These are phyloP conservation scores for Penicillium sp. DNA, from an alignment of 2,329 filamentous ascomycete genomes.

Conservation along the genomic window DNA sequence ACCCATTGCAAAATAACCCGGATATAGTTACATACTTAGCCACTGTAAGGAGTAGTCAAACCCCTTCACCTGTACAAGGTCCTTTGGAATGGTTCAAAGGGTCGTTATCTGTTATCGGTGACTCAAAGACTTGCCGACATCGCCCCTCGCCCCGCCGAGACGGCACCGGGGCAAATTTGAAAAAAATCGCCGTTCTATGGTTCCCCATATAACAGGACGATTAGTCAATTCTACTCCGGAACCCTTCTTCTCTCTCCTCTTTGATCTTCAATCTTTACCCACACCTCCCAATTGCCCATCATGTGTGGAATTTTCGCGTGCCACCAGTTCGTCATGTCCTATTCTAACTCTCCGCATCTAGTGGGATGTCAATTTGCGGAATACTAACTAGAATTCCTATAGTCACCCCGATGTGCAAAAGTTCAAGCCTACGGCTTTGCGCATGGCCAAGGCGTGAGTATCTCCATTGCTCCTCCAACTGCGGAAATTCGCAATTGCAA, in stretches of 20 bases:
- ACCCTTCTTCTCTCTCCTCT: constrained; percentile 9
- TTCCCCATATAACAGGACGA: constrained; percentile 17
- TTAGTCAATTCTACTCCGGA: constrained; percentile 19
- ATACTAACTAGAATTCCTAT: constrained; percentile 17
- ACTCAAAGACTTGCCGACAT: constrained; percentile 26
- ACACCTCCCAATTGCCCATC: constrained; percentile 42
- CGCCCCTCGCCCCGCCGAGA: constrained; percentile 19
- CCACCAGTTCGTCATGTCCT: constrained; percentile 65
- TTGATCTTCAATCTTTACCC: constrained; percentile 8
- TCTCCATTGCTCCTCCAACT: neutral
- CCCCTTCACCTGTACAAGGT: neutral
- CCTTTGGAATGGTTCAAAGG: constrained; percentile 41
- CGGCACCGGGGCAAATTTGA: constrained; percentile 4
- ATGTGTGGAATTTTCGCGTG: constrained; percentile 99
- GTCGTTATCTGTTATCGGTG: constrained; percentile 41
- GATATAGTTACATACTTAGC: neutral
- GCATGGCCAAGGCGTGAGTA: constrained; percentile 88
- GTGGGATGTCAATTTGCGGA: constrained; percentile 5
- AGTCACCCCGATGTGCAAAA: constrained; percentile 89
- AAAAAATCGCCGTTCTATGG: constrained; percentile 17
- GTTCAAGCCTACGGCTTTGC: constrained; percentile 92
- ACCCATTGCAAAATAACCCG: neutral
- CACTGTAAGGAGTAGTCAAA: neutral
- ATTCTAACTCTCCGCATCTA: neutral
- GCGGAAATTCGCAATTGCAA: neutral